Evolutionary conservation across 148 eudicot genomes (phyloP), one percentile per base, ranked within the genome.

Genomic region (Silene latifolia): DNA sequence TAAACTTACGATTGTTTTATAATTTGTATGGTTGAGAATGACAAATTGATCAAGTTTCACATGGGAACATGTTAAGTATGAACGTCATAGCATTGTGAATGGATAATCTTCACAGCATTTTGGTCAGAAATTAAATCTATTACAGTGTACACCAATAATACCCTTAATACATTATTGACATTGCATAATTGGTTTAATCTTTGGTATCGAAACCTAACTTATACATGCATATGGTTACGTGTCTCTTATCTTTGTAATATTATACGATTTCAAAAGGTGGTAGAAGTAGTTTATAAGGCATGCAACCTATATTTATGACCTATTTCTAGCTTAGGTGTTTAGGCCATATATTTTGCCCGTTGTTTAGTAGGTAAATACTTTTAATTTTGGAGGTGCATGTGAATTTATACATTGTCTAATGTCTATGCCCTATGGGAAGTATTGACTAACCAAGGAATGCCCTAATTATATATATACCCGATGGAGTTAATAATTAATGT

Each of bases 31-130:
- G 58, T 21, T 69, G 7, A 11, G 57, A 69, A 21, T 69, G 57
- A 46, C 62, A 56, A 25, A 32, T 18, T 4, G 19, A 66, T 12
- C 7, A 0, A 15, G 44, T 12, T 5, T 72, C 74, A 32, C 47
- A 58, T 54, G 46, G 64, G 57, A 39, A 46, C 72, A 69, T 69
- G 57, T 54, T 15, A 21, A 47, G 29, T 21, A 42, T 67, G 15
- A 69, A 48, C 56, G 24, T 69, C 24, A 46, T 46, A 19, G 57
- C 56, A 51, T 51, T 11, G 9, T 69, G 32, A 69, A 46, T 69
- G 72, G 72, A 69, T 69, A 69, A 69, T 69, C 58, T 46, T 69
- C 72, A 21, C 2, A 6, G 19, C 9, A 46, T 69, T 69, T 68
- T 69, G 29, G 58, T 69, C 57, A 23, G 15, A 6, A 1, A 20